These are phyloP conservation scores for Pseudogymnoascus sp. DNA, from an alignment of 2,329 filamentous ascomycete genomes.

Conservation along the genomic window DNA sequence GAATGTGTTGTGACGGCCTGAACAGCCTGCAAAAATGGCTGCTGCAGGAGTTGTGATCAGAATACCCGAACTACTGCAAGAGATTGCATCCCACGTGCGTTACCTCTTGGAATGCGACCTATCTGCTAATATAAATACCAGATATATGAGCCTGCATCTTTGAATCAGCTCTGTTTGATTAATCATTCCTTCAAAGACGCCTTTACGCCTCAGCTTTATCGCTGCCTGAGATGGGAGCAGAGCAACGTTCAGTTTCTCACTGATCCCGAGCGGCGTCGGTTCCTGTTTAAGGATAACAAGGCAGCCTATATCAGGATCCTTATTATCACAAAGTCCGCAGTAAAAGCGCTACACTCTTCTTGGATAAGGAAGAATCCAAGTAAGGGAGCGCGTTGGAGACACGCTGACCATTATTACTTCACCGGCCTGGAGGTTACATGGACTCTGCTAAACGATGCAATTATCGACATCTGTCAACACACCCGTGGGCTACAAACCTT, in stretches of 20 bases:
- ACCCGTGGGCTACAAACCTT: background rate
- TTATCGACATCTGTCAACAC: background rate
- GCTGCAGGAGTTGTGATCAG: background rate
- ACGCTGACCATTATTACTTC: background rate
- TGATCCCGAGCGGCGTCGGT: background rate
- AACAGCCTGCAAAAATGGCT: background rate
- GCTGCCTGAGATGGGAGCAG: background rate
- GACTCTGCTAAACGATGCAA: background rate
- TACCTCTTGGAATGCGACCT: background rate
- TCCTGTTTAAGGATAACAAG: background rate
- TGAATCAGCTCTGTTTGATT: background rate
- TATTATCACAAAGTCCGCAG: background rate
- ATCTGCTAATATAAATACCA: background rate
- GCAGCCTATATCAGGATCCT: background rate
- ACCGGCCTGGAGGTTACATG: background rate
- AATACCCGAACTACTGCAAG: background rate
- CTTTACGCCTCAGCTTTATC: background rate
- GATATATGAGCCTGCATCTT: background rate
- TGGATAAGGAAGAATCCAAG: background rate
- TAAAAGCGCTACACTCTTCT: background rate
- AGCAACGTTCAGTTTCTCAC: background rate
- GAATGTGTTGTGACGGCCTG: background rate
- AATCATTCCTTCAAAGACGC: background rate
- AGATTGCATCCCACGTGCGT: background rate
- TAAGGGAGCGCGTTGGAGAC: background rate